phyloP scores from a whole-genome alignment of 2,329 filamentous ascomycete species.

The Talaromyces pinophilus region DNA sequence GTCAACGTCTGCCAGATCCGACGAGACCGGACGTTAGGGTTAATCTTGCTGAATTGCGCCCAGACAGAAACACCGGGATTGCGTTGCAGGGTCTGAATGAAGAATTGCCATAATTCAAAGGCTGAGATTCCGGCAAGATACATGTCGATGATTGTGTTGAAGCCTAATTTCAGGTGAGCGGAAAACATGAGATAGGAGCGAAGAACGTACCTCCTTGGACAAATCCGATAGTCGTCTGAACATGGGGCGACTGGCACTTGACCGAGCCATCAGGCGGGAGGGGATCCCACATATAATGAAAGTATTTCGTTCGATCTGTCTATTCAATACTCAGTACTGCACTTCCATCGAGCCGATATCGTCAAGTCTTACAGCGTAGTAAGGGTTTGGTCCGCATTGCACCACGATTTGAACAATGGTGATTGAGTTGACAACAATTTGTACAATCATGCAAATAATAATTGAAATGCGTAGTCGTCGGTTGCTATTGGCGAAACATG shows the following conservation, averaged over 20 bases:
- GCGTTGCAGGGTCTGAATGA: constrained; percentile 33
- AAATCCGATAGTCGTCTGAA: constrained; percentile 40
- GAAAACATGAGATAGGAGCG: not conserved
- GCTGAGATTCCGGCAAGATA: constrained; percentile 36
- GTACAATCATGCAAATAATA: constrained; percentile 36
- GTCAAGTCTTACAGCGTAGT: constrained; percentile 32
- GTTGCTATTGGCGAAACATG: constrained; percentile 37
- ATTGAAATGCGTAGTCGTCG: constrained; percentile 34
- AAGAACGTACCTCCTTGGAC: constrained; percentile 36
- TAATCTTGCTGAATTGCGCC: constrained; percentile 34
- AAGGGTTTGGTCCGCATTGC: constrained; percentile 40
- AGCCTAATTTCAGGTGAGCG: constrained; percentile 26
- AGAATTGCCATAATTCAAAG: constrained; percentile 41
- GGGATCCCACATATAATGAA: constrained; percentile 44
- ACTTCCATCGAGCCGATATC: not conserved
- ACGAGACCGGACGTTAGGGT: constrained; percentile 33
- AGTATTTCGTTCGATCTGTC: constrained; percentile 36
- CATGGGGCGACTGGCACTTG: constrained; percentile 35
- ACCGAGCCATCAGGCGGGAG: constrained; percentile 38
- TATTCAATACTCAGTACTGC: constrained; percentile 14
- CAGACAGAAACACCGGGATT: constrained; percentile 31
- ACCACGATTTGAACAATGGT: constrained; percentile 39
- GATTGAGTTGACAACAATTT: constrained; percentile 37
- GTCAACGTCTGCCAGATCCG: constrained; percentile 41
- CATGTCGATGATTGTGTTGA: constrained; percentile 40